A percentile compares a stretch with the other conserved stretches of the same genome.
These are phyloP conservation scores for Dipodascus albidus DNA, from an alignment of 805 yeast genomes.

Conservation along the genomic window DNA sequence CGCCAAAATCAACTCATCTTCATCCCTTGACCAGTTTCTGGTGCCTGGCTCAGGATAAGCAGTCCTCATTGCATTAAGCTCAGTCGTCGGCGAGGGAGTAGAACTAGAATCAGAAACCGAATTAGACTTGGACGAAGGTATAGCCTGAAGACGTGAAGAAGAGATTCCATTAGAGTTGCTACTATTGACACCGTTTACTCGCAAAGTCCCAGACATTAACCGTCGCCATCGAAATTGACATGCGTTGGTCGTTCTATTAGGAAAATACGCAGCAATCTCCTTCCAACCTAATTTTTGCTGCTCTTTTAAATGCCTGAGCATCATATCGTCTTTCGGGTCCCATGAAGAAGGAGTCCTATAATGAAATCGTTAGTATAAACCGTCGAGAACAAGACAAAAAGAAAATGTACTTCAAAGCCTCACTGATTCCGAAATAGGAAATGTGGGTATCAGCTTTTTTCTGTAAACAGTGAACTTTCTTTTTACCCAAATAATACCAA, in stretches of 20 bases:
- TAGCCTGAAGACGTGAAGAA: neutral
- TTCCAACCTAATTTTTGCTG: slow-evolving; percentile 81
- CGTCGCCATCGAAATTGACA: slow-evolving; percentile 88
- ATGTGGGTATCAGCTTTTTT: slow-evolving; percentile 1
- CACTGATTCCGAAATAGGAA: neutral
- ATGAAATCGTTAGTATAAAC: neutral
- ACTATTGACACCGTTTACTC: slow-evolving; percentile 13
- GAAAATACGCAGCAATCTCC: slow-evolving; percentile 69
- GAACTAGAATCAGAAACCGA: slow-evolving; percentile 4
- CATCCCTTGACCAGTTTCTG: slow-evolving; percentile 42
- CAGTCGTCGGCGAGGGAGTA: slow-evolving; percentile 1
- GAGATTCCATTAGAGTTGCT: slow-evolving; percentile 1
- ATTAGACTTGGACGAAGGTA: slow-evolving; percentile 9
- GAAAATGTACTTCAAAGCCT: neutral
- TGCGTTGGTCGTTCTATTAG: slow-evolving; percentile 76
- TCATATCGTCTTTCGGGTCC: slow-evolving; percentile 67
- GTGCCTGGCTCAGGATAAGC: slow-evolving; percentile 7
- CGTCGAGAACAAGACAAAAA: neutral
- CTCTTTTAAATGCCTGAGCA: slow-evolving; percentile 68
- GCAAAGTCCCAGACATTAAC: slow-evolving; percentile 34
- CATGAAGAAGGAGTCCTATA: slow-evolving; percentile 47
- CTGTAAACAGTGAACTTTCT: neutral
- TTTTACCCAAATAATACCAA: neutral
- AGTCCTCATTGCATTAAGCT: neutral
- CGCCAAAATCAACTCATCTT: slow-evolving; percentile 53